Evolutionary conservation across 306 rosid species (phyloP).

Genomic region (Rosa chinensis): DNA sequence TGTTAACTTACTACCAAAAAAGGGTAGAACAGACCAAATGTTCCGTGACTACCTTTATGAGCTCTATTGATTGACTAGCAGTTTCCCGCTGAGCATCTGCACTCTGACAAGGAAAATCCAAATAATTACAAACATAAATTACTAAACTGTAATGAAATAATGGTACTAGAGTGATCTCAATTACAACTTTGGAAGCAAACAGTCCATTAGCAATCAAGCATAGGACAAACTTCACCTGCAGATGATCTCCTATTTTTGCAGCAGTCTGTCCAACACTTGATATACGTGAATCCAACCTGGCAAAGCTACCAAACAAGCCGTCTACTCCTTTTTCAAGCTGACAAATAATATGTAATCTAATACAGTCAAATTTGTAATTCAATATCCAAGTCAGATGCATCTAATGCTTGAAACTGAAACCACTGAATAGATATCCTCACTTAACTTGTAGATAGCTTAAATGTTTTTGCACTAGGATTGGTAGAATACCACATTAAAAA

Average conservation of each 20-base stretch:
- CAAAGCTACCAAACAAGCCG: constrained; percentile 97
- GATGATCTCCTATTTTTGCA: constrained; percentile 99
- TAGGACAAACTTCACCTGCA: constrained; percentile 70
- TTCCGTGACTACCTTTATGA: constrained; percentile 67
- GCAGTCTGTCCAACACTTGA: constrained; percentile 99
- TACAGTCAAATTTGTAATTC: constrained; percentile 14
- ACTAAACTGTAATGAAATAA: constrained; percentile 22
- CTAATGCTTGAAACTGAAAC: background rate
- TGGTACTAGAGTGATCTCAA: constrained; percentile 12
- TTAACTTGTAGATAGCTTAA: background rate
- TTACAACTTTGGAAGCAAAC: constrained; percentile 20
- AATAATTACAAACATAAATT: constrained; percentile 33
- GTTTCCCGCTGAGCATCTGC: constrained; percentile 99
- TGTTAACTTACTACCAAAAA: constrained; percentile 31
- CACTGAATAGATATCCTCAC: background rate
- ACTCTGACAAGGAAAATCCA: constrained; percentile 65
- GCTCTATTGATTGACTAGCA: constrained; percentile 97
- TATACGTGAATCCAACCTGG: constrained; percentile 94
- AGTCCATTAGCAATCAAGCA: constrained; percentile 22
- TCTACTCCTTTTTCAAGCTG: constrained; percentile 99
- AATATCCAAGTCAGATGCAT: constrained; percentile 17
- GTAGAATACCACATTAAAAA: background rate
- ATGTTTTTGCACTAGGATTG: background rate
- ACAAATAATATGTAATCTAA: constrained; percentile 21
- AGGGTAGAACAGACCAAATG: constrained; percentile 26